Base-by-base conservation (phyloP, 345 rosid species). In the Excoecaria cochinchinensis region DNA sequence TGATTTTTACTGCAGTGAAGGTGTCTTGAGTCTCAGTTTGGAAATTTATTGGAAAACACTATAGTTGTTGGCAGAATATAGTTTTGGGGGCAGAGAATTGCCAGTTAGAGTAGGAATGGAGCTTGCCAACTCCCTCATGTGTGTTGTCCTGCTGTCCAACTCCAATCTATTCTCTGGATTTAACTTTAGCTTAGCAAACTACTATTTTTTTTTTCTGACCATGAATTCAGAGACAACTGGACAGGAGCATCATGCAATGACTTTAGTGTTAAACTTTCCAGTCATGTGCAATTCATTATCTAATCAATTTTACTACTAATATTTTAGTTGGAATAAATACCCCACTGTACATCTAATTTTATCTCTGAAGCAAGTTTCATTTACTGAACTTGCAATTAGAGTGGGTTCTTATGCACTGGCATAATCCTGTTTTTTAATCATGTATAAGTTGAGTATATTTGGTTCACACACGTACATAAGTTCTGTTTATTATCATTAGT, bases 151-250 rank as follows among this genome's bases (percentile, higher is more conserved):
- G 12, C 31, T 9, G 3, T 69, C 50, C 9, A 2, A 14, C 56
- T 22, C 22, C 17, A 16, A n/a, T 12, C 25, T 4, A 67, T 46
- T 47, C 70, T 47, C 57, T 68, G n/a, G 61, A 36, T 69, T 48
- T 36, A 52, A 16, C 59, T 16, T 36, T 62, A 62, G 50, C 61
- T 53, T 22, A 31, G 25, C 59, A 51, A 69, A 69, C 72, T 53
- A 16, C 11, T 44, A 4, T 2, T 53, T 53, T 9, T 19, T 56
- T n/a, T 56, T n/a, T 10, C 5, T 16, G 19, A 52, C 57, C 6
- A 0, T 17, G 12, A 69, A 25, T 21, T 69, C 13, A 69, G 40
- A 47, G n/a, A 44, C 48, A 69, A 19, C 21, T 17, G 59, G 11
- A 46, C 11, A 0, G 13, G 12, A 11, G 56, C 71, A 24, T 19